These are phyloP conservation scores for Penicillium sclerotiorum DNA, from an alignment of 2,329 filamentous ascomycete genomes.

Conservation along the genomic window DNA sequence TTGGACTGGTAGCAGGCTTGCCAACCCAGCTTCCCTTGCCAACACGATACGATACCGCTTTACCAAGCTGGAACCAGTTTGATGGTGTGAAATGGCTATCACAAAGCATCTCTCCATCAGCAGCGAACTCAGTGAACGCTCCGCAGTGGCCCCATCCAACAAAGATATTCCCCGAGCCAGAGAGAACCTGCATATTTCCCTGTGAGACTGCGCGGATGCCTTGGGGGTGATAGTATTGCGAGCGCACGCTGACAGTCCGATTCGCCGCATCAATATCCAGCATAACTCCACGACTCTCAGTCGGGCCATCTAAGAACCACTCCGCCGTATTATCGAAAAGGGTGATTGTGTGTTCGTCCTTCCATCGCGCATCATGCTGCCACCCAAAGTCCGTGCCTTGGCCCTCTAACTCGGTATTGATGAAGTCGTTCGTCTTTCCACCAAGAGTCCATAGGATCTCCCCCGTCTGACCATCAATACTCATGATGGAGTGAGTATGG, in stretches of 20 bases:
- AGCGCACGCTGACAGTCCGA: constrained; percentile 44
- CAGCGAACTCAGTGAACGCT: constrained; percentile 53
- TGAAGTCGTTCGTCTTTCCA: constrained; percentile 53
- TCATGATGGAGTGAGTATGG: constrained; percentile 51
- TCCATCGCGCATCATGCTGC: constrained; percentile 56
- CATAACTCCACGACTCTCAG: constrained; percentile 48
- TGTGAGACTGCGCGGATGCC: constrained; percentile 43
- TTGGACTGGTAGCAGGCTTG: constrained; percentile 43
- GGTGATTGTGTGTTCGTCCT: constrained; percentile 30
- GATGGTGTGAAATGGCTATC: constrained; percentile 52
- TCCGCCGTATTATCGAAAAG: constrained; percentile 44
- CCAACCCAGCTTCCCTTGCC: constrained; percentile 59
- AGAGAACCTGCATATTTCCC: constrained; percentile 47
- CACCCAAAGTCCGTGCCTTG: constrained; percentile 45
- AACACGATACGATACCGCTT: constrained; percentile 57
- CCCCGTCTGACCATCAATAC: constrained; percentile 52
- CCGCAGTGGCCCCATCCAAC: constrained; percentile 56
- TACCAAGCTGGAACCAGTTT: constrained; percentile 34
- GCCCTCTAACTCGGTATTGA: constrained; percentile 38
- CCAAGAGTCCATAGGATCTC: constrained; percentile 58
- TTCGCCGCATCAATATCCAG: constrained; percentile 42
- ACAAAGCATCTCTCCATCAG: constrained; percentile 56
- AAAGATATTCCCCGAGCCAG: constrained; percentile 47
- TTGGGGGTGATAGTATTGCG: constrained; percentile 43
- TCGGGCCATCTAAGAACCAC: constrained; percentile 18